phyloP scores from a whole-genome alignment of 306 rosid species.

The Ochetophila trinervis region DNA sequence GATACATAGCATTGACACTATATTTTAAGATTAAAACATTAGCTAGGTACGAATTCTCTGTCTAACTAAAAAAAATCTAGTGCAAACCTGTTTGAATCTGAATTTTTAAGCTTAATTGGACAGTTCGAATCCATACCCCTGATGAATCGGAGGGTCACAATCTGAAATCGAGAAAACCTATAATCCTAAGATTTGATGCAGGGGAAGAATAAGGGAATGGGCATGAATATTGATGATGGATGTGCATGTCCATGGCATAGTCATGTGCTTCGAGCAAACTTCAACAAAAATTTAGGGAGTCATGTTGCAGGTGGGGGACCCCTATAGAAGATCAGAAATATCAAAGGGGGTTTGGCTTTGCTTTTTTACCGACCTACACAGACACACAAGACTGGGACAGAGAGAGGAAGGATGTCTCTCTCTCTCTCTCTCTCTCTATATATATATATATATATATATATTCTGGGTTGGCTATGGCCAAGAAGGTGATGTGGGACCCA shows the following conservation, averaged over 20 bases:
- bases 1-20: too few relatives aligned
- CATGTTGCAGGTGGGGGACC: constrained; percentile 14
- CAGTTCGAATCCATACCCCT: too few relatives aligned
- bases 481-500: constrained; percentile 28
- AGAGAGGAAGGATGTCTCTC: too few relatives aligned
- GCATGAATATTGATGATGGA: too few relatives aligned
- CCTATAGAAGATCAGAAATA: neutral
- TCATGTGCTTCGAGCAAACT: neutral
- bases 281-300: constrained; percentile 9
- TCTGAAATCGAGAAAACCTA: neutral
- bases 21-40: too few relatives aligned
- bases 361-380: constrained; percentile 2
- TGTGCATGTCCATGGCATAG: too few relatives aligned
- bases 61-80: too few relatives aligned
- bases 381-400: neutral
- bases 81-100: too few relatives aligned
- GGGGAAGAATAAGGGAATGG: neutral
- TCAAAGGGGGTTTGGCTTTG: neutral
- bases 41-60: too few relatives aligned
- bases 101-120: too few relatives aligned
- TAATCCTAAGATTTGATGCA: constrained; percentile 8
- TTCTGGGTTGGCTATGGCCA: constrained; percentile 19
- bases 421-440: too few relatives aligned
- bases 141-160: constrained; percentile 15
- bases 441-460: neutral